Conservation (phyloP, 1,139 yeast species). For the Kodamaea derodonti region DNA sequence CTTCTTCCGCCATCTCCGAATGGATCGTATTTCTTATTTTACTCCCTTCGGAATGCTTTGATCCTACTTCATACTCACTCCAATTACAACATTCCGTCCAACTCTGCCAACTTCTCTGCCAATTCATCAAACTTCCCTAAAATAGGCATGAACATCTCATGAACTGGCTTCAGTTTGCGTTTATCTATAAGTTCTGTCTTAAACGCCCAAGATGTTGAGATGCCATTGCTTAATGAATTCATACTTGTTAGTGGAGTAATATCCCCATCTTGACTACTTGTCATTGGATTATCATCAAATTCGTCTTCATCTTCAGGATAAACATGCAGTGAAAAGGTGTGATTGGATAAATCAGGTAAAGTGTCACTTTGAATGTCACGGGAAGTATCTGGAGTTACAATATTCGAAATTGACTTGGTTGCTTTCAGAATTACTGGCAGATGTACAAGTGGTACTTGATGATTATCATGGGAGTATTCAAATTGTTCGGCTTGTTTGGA, state of each 20-base stretch:
- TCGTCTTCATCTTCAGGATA: constrained; percentile 11
- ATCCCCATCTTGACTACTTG: constrained; percentile 4
- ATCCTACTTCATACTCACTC: neutral
- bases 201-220: constrained; percentile 1
- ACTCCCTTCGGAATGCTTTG: too few relatives aligned
- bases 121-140: constrained; percentile 45
- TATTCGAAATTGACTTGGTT: too few relatives aligned
- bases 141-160: constrained; percentile 46
- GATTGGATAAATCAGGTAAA: neutral
- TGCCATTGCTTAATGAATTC: constrained; percentile 26
- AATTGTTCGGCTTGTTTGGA: too few relatives aligned
- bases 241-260: constrained; percentile 40
- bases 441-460: too few relatives aligned
- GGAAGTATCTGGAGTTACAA: neutral
- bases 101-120: constrained; percentile 43
- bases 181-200: constrained; percentile 10
- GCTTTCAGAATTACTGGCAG: too few relatives aligned
- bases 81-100: constrained; percentile 25
- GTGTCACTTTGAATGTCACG: neutral
- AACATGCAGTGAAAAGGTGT: constrained; percentile 1
- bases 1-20: too few relatives aligned
- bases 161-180: constrained; percentile 35
- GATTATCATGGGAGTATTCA: too few relatives aligned
- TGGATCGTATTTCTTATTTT: too few relatives aligned
- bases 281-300: constrained; percentile 8